Base-by-base conservation (phyloP, 495 filamentous ascomycete species). In the Aspergillus cristatus region DNA sequence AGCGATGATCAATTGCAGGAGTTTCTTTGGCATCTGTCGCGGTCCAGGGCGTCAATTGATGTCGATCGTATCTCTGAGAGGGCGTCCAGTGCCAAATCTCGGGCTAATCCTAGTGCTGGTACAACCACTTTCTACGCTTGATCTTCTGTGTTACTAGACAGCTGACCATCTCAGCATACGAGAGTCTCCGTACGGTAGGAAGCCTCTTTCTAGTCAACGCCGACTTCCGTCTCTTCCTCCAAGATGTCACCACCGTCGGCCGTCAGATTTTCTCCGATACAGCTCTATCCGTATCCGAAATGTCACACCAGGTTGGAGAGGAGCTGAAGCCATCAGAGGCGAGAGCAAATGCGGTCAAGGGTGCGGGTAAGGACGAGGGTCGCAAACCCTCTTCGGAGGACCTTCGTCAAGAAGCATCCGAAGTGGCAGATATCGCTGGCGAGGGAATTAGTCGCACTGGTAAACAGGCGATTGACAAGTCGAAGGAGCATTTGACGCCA, bases 221-320 rank as follows among this genome's bases (percentile, higher is more conserved):
- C 2, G 88, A 95, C 48, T 95, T 97, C 56, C 77, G 89, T 14
- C 62, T 86, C 12, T 89, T 97, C 47, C 71, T 94, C 18, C 72
- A 78, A n/a, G 90, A 97, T 49, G 58, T 94, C 18, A 78, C 77
- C 28, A 75, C 79, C 0, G 72, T 97, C 39, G 82, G 79, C 8
- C 76, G 85, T 7, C 83, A 94, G 54, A 78, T 97, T 17, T 90
- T 97, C 51, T 75, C 76, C 40, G 89, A 95, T 46, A 88, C 90
- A 1, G 84, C 86, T 0, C 79, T 84, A 32, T 81, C 79, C 0
- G 51, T 91, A 7, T 86, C 87, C 1, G 67, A 72, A 20, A 76
- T 76, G 6, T 86, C 86, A 0, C 74, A 79, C 34, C 70, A 85
- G 43, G 80, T 81, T 3, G 86, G 76, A 5, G 75, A 84, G 52